Evolutionary conservation across 331 rosid species (phyloP), one percentile per base, ranked within the genome.

Genomic region (Cydonia oblonga): DNA sequence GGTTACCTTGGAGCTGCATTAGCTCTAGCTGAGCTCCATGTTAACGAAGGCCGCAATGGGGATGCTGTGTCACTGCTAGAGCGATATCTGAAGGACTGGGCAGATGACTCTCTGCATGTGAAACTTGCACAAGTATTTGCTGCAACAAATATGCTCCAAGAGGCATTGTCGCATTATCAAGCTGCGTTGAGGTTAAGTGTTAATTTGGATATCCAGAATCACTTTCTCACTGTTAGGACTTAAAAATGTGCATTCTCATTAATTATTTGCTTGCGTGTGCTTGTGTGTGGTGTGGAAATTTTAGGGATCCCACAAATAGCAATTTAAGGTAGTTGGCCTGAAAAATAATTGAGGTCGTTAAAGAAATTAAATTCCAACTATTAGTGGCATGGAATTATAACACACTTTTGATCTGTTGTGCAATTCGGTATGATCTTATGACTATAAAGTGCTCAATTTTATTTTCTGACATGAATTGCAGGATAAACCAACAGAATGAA

Each of bases 11-110:
- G 97, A 83, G 96, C 99, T 16, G 99, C 96, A 57, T 76, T 95
- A 78, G 97, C 99, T 81, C 78, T 95, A 81, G 99, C 99, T 23
- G 99, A 95, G 85, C 99, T 95, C 77, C 97, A 95, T 84, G 96
- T 95, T 64, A 88, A 72, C 38, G 98, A 95, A 84, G 98, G 97
- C 64, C 91, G 97, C 74, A 91, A 91, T 69, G 96, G 85, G 68
- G 96, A 95, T 75, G 98, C 97, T 33, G 96, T 95, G 53, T 85
- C 90, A 60, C 84, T 95, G 76, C 96, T 95, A 60, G 97, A 91
- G 83, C 86, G 96, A 68, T 91, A 95, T 81, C 96, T 95, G 53
- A 91, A 91, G 74, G 98, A 95, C 62, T 95, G 98, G 98, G 98
- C 98, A 66, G 97, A 95, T 56, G 97, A 91, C 85, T 95, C 98